A percentile compares a stretch with the other conserved stretches of the same genome.
phyloP scores from a whole-genome alignment of 2,329 filamentous ascomycete genomes.

The Trichoderma brevicompactum region DNA sequence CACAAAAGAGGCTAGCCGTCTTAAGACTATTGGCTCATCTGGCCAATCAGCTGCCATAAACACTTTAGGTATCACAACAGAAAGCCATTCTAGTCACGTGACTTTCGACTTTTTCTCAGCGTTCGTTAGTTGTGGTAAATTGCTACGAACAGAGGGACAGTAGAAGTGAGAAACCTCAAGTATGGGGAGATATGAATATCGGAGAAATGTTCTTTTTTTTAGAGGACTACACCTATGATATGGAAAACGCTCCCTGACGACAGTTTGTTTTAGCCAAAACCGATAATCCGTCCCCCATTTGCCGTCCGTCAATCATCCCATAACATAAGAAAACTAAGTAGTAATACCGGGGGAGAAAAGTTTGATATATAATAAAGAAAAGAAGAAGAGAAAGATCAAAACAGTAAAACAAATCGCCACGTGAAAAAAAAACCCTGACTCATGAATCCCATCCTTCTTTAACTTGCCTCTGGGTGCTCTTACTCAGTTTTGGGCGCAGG shows the following conservation, averaged over 20 bases:
- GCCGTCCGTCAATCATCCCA: slow-evolving; percentile 31
- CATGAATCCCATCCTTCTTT: slow-evolving; percentile 32
- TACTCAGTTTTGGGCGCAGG: slow-evolving; percentile 54
- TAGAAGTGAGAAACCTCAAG: background rate
- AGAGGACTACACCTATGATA: slow-evolving; percentile 26
- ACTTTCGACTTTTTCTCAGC: background rate
- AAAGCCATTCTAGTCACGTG: background rate
- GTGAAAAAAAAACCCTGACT: slow-evolving; percentile 35
- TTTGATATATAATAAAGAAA: slow-evolving; percentile 23
- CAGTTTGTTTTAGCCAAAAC: slow-evolving; percentile 39
- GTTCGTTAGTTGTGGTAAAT: too few relatives aligned
- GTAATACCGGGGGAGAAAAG: slow-evolving; percentile 15
- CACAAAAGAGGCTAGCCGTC: slow-evolving; percentile 28
- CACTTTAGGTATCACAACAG: background rate
- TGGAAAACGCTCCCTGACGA: slow-evolving; percentile 38
- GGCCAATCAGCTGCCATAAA: background rate
- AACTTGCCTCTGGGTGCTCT: background rate
- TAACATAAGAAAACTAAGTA: slow-evolving; percentile 33
- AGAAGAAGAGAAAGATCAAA: slow-evolving; percentile 9
- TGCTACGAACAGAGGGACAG: too few relatives aligned
- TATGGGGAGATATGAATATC: background rate
- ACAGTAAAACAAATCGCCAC: slow-evolving; percentile 29
- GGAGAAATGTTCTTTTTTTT: too few relatives aligned
- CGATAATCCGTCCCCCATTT: slow-evolving; percentile 21
- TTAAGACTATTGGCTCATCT: background rate